Percentiles rank a stretch among this genome's conserved stretches.
Evolutionary conservation across 2,329 filamentous ascomycete genomes (phyloP).

Genomic region (Aspergillus sp.): DNA sequence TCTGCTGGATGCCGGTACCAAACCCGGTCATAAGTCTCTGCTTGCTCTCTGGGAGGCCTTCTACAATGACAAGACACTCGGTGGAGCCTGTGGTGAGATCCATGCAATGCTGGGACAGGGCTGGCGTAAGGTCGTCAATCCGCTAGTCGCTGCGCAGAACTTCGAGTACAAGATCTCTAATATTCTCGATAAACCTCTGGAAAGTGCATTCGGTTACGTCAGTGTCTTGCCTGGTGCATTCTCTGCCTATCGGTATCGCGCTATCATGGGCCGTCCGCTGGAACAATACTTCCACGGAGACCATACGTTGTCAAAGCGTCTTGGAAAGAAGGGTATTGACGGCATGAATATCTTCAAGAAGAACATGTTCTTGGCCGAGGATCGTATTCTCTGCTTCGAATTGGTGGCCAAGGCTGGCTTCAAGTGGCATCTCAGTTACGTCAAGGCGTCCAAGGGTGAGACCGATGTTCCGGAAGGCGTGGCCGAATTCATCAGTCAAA

Average conservation of each 20-base stretch:
- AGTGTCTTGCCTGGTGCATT: conserved; percentile 98
- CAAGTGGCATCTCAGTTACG: conserved; percentile 98
- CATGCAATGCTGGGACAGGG: conserved; percentile 94
- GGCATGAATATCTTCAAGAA: conserved; percentile 99
- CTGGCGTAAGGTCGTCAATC: conserved; percentile 89
- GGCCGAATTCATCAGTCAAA: conserved; percentile 94
- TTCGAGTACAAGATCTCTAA: conserved; percentile 99
- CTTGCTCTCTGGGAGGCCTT: conserved; percentile 96
- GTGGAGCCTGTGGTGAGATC: conserved; percentile 97
- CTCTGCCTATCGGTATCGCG: conserved; percentile 95
- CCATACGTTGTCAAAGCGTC: conserved; percentile 89
- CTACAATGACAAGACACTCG: conserved; percentile 99
- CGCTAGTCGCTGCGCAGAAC: conserved; percentile 92
- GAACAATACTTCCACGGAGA: conserved; percentile 99
- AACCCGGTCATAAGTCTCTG: conserved; percentile 88
- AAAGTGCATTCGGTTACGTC: conserved; percentile 96
- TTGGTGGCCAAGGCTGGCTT: conserved; percentile 97
- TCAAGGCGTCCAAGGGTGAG: conserved; percentile 98
- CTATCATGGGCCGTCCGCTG: conserved; percentile 94
- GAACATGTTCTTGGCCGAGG: conserved; percentile 99
- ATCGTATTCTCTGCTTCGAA: conserved; percentile 99
- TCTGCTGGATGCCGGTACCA: conserved; percentile 94
- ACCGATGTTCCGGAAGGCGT: conserved; percentile 98
- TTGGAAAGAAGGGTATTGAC: conserved; percentile 98
- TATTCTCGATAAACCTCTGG: conserved; percentile 96